Evolutionary conservation across 495 filamentous ascomycete genomes (phyloP).

Genomic region (Hypoxylon intermedium): DNA sequence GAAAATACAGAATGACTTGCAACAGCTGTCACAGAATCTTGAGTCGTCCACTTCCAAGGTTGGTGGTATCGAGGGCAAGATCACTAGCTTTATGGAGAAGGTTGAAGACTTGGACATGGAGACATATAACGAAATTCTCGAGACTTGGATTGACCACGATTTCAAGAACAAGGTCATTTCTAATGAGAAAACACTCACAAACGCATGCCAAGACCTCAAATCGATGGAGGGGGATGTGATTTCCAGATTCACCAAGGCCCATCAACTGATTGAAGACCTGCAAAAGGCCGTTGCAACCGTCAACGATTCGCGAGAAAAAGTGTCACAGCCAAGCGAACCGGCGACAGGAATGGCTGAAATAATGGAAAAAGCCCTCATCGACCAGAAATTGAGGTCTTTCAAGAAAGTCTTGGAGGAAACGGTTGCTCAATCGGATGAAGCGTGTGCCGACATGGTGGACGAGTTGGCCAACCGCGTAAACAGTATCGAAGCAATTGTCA

Average conservation of each 20-base stretch:
- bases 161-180: conserved; percentile 29
- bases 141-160: conserved; percentile 35
- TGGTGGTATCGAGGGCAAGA: conserved; percentile 6
- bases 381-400: conserved; percentile 13
- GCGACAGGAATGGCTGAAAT: neutral
- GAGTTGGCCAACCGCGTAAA: conserved; percentile 11
- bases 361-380: conserved; percentile 1
- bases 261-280: conserved; percentile 6
- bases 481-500: neutral
- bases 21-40: conserved; percentile 10
- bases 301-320: neutral
- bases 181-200: conserved; percentile 12
- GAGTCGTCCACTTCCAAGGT: conserved; percentile 14
- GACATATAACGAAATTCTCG: conserved; percentile 31
- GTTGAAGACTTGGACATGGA: conserved; percentile 39
- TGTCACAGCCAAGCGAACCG: neutral
- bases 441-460: conserved; percentile 29
- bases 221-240: conserved; percentile 3
- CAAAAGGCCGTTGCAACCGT: neutral
- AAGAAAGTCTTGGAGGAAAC: conserved; percentile 3
- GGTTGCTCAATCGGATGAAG: conserved; percentile 15
- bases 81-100: conserved; percentile 17
- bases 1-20: neutral
- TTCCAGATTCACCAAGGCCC: conserved; percentile 5
- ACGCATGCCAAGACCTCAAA: conserved; percentile 3